A percentile compares a stretch with the other conserved stretches of the same genome.
Evolutionary conservation across 2,329 filamentous ascomycete species (phyloP).

Genomic region (Talaromyces sp.): DNA sequence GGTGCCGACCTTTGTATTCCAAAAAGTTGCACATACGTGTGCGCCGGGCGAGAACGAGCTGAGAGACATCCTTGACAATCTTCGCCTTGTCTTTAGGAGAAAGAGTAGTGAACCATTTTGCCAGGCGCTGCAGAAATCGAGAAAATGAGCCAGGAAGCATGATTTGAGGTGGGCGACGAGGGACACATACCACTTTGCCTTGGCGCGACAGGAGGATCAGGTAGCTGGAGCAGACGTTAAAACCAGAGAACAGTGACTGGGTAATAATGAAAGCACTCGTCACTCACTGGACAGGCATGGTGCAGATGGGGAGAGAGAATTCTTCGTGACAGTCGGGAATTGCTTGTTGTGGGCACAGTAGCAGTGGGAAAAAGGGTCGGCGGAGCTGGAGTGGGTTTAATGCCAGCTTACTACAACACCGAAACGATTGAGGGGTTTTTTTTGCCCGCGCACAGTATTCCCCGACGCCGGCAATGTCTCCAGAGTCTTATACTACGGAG

Average conservation of each 20-base stretch:
- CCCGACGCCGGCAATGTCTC: neutral
- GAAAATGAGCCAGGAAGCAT: conserved; percentile 31
- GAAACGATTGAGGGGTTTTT: neutral
- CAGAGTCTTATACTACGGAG: neutral
- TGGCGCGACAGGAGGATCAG: conserved; percentile 95
- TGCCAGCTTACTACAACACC: neutral
- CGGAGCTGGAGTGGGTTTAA: conserved; percentile 6
- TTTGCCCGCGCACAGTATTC: neutral
- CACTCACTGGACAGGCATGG: conserved; percentile 14
- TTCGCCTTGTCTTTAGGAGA: conserved; percentile 99
- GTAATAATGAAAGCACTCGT: neutral
- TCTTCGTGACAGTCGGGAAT: conserved; percentile 1
- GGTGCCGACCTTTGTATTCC: conserved; percentile 82
- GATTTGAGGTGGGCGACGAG: conserved; percentile 36
- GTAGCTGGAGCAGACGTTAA: conserved; percentile 60
- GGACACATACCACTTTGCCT: conserved; percentile 85
- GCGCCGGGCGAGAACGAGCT: conserved; percentile 89
- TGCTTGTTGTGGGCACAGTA: conserved; percentile 12
- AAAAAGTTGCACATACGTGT: conserved; percentile 99
- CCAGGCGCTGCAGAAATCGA: conserved; percentile 67
- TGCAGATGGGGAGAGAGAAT: neutral
- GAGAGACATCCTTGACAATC: conserved; percentile 99
- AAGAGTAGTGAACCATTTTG: conserved; percentile 98
- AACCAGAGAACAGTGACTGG: conserved; percentile 1
- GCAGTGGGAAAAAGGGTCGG: conserved; percentile 12